Percentiles rank a stretch among this genome's conserved stretches.
Conservation (phyloP, 2,329 filamentous ascomycete genomes). For the Ophiostoma angusticollis region DNA sequence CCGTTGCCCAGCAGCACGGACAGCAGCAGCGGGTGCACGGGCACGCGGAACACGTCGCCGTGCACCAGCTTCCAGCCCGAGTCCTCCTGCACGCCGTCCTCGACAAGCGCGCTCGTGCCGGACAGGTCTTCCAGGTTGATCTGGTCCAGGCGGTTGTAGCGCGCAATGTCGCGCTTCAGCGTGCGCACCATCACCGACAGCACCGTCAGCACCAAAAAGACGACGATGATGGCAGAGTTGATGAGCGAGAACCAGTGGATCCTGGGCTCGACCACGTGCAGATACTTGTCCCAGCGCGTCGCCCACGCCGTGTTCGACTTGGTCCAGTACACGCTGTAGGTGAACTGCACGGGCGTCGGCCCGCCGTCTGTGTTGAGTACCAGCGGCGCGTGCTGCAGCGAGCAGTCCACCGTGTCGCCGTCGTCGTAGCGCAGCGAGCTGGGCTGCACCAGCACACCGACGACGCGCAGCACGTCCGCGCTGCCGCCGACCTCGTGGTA, state of each 20-base stretch:
- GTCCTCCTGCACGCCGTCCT: slow-evolving; percentile 93
- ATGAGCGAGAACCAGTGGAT: slow-evolving; percentile 99
- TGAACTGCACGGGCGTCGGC: slow-evolving; percentile 61
- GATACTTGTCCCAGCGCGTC: slow-evolving; percentile 96
- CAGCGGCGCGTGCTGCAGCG: slow-evolving; percentile 42
- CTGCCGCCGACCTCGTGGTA: slow-evolving; percentile 68
- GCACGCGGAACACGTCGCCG: slow-evolving; percentile 89
- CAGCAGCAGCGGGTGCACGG: slow-evolving; percentile 68
- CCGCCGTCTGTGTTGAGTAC: slow-evolving; percentile 47
- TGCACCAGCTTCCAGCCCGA: slow-evolving; percentile 98
- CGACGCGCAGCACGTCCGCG: slow-evolving; percentile 65
- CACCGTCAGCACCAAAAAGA: slow-evolving; percentile 83
- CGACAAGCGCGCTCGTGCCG: slow-evolving; percentile 61
- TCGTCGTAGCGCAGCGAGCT: slow-evolving; percentile 52
- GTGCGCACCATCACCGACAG: slow-evolving; percentile 83
- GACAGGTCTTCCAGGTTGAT: slow-evolving; percentile 83
- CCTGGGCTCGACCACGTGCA: slow-evolving; percentile 93
- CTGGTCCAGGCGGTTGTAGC: slow-evolving; percentile 89
- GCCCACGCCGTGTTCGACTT: slow-evolving; percentile 81
- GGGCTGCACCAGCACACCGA: slow-evolving; percentile 82
- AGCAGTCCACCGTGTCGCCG: slow-evolving; percentile 49
- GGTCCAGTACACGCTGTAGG: slow-evolving; percentile 85
- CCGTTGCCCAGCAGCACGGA: slow-evolving; percentile 86
- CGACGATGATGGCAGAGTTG: slow-evolving; percentile 88
- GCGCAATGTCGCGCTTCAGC: slow-evolving; percentile 84